phyloP scores from a whole-genome alignment of 1,284 basidiomycete genomes.

The Ustilago loliicola region DNA sequence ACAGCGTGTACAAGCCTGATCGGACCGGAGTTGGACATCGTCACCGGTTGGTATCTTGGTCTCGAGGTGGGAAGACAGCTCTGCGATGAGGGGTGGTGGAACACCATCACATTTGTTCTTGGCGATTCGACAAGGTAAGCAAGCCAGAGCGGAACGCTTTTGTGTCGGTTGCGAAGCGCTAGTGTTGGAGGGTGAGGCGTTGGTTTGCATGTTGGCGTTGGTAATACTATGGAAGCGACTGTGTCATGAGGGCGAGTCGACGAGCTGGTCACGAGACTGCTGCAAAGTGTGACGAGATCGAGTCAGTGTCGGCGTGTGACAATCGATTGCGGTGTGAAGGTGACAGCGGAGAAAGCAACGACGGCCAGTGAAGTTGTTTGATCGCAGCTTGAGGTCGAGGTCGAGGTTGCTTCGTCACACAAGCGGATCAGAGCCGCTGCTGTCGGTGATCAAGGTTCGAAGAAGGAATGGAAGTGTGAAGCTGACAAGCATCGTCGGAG shows the following conservation, averaged over 20 bases:
- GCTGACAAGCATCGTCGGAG: no score
- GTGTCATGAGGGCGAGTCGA: not conserved
- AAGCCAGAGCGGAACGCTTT: constrained; percentile 26
- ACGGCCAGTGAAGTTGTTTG: no score
- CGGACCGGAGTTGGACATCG: constrained; percentile 16
- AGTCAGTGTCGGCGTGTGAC: no score
- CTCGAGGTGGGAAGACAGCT: constrained; percentile 23
- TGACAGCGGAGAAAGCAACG: no score
- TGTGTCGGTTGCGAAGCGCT: not conserved
- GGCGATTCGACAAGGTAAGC: constrained; percentile 25
- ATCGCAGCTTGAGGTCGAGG: no score
- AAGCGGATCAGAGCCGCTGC: no score
- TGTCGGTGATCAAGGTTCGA: no score
- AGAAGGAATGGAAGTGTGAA: no score
- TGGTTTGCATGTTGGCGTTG: not conserved
- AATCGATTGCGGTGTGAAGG: no score
- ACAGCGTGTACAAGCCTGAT: constrained; percentile 21
- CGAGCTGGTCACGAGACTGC: no score
- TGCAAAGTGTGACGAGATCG: no score
- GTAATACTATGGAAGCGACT: not conserved
- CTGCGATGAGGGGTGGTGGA: constrained; percentile 17
- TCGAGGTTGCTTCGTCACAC: no score
- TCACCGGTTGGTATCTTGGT: constrained; percentile 13
- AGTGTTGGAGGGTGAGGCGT: not conserved
- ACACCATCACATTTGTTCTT: constrained; percentile 35